Conservation (phyloP, 176 grass and related monocot species). For the Pharus latifolius region DNA sequence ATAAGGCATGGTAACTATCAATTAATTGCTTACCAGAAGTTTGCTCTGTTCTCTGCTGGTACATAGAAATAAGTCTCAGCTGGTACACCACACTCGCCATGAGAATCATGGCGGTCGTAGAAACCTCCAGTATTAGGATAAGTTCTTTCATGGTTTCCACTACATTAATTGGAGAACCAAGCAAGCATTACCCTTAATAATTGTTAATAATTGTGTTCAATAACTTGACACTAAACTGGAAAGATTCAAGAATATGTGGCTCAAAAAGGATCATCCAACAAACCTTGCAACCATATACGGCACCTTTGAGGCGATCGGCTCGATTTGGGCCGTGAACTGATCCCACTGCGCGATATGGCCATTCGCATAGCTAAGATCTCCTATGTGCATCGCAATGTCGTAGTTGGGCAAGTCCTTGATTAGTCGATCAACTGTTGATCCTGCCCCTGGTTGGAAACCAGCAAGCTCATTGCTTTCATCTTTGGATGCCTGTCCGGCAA, state of each 20-base stretch:
- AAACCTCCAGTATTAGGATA: conserved; percentile 56
- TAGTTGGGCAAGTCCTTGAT: conserved; percentile 61
- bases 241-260: background rate
- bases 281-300: conserved; percentile 79
- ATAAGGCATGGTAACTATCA: background rate
- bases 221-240: background rate
- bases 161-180: too few species aligned
- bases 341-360: conserved; percentile 86
- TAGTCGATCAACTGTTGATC: conserved; percentile 45
- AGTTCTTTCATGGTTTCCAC: conserved; percentile 80
- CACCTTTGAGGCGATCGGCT: conserved; percentile 57
- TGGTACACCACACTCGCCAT: conserved; percentile 74
- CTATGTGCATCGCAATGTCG: conserved; percentile 76
- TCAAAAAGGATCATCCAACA: background rate
- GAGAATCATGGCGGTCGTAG: conserved; percentile 65
- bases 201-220: background rate
- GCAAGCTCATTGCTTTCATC: conserved; percentile 71
- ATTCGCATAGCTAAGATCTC: conserved; percentile 70
- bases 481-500: conserved; percentile 18
- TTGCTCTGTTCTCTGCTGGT: conserved; percentile 57
- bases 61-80: conserved; percentile 81
- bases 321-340: conserved; percentile 71
- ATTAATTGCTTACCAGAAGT: conserved; percentile 71
- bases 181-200: too few species aligned
- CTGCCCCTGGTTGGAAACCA: conserved; percentile 50